phyloP scores from a whole-genome alignment of 495 filamentous ascomycete genomes.

The Cenococcum geophilum region DNA sequence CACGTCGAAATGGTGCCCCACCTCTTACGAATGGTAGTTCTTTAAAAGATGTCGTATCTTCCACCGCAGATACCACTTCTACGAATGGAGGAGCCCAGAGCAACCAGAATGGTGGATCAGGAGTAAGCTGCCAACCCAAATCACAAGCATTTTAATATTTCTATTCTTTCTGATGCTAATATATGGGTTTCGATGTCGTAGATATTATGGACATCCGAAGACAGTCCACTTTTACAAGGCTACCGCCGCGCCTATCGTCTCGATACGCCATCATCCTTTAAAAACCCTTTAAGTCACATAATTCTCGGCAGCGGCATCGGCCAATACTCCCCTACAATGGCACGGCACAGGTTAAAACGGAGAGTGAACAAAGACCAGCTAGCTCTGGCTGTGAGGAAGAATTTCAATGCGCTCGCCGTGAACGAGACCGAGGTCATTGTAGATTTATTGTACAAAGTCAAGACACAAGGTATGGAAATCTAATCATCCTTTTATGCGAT shows the following conservation, averaged over 20 bases:
- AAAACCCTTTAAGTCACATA: conserved; percentile 63
- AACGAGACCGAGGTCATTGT: conserved; percentile 85
- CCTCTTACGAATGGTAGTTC: conserved; percentile 29
- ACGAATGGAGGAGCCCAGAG: conserved; percentile 14
- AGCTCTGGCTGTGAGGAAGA: conserved; percentile 74
- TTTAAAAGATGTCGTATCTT: conserved; percentile 38
- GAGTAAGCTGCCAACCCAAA: conserved; percentile 23
- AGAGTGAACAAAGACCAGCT: conserved; percentile 72
- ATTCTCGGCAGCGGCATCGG: conserved; percentile 69
- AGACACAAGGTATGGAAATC: conserved; percentile 48
- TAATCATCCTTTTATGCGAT: not conserved
- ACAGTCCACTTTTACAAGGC: conserved; percentile 64
- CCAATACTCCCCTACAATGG: conserved; percentile 66
- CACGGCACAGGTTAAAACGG: conserved; percentile 52
- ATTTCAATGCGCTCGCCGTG: conserved; percentile 80
- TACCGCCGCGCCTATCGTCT: conserved; percentile 76
- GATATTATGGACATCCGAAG: conserved; percentile 72
- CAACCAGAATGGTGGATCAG: conserved; percentile 31
- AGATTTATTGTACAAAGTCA: conserved; percentile 77
- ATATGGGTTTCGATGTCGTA: conserved; percentile 35
- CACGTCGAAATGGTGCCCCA: conserved; percentile 25
- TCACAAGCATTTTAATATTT: conserved; percentile 5
- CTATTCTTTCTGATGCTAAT: conserved; percentile 4
- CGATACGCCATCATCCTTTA: conserved; percentile 61
- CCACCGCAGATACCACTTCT: conserved; percentile 26